phyloP scores from a whole-genome alignment of 768 basidiomycete genomes.

The Hericium alpestre region DNA sequence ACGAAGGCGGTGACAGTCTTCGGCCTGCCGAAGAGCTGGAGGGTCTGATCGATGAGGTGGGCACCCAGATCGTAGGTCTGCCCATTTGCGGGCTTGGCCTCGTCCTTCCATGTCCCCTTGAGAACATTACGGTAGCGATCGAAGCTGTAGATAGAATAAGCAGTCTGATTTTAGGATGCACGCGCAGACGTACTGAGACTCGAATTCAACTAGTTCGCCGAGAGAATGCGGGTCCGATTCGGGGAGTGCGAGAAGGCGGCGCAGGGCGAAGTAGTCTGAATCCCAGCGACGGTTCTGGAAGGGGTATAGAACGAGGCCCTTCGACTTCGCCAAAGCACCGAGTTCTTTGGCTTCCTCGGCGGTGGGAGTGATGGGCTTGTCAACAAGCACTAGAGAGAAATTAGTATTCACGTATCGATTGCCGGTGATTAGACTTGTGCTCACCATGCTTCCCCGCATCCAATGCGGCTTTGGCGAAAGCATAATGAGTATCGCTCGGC shows the following conservation, averaged over 20 bases:
- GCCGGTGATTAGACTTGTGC: slow-evolving; percentile 4
- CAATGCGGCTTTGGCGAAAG: slow-evolving; percentile 52
- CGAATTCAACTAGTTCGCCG: slow-evolving; percentile 59
- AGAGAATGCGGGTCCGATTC: slow-evolving; percentile 40
- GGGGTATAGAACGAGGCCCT: slow-evolving; percentile 54
- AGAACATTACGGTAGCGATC: slow-evolving; percentile 60
- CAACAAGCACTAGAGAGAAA: slow-evolving; percentile 49
- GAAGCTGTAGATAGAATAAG: slow-evolving; percentile 32
- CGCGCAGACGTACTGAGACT: slow-evolving; percentile 48
- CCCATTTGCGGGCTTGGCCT: slow-evolving; percentile 48
- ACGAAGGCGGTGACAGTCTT: slow-evolving; percentile 55
- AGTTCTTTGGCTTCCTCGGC: slow-evolving; percentile 50
- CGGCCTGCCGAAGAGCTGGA: slow-evolving; percentile 70
- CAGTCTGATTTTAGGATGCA: not conserved
- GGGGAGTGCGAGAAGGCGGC: slow-evolving; percentile 45
- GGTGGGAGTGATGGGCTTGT: slow-evolving; percentile 67
- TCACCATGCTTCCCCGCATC: slow-evolving; percentile 66
- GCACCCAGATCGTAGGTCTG: slow-evolving; percentile 70
- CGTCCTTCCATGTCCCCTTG: slow-evolving; percentile 76
- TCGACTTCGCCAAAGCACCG: slow-evolving; percentile 44
- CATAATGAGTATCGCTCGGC: slow-evolving; percentile 66
- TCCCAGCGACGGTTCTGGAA: slow-evolving; percentile 76
- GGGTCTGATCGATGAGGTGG: slow-evolving; percentile 71
- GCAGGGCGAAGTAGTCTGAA: slow-evolving; percentile 63
- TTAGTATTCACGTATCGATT: not conserved